Conservation (phyloP, 2,329 filamentous ascomycete species). For the Coniochaeta prunicola region DNA sequence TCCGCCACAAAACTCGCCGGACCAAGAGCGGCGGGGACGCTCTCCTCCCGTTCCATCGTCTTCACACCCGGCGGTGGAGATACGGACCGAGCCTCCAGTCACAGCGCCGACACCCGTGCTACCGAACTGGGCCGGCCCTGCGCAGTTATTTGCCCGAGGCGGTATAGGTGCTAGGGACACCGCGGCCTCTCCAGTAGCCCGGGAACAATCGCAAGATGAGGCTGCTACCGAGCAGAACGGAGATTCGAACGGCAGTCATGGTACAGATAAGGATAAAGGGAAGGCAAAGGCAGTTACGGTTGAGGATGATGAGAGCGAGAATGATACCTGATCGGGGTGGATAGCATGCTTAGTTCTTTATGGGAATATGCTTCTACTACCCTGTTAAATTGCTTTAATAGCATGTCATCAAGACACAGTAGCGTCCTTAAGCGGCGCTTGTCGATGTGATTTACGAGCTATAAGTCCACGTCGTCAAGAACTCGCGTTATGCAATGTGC, state of each 20-base stretch:
- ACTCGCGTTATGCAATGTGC: background rate
- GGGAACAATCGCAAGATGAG: background rate
- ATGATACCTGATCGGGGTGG: background rate
- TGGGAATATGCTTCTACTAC: background rate
- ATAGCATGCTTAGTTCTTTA: background rate
- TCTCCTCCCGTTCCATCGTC: background rate
- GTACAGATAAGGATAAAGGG: background rate
- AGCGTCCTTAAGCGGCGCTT: too few relatives aligned
- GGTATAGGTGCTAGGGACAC: background rate
- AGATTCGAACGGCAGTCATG: background rate
- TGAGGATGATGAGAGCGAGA: slow-evolving; percentile 1
- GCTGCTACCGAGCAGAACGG: background rate
- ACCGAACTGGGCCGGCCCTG: slow-evolving; percentile 1
- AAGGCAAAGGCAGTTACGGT: slow-evolving; percentile 2
- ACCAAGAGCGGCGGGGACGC: background rate
- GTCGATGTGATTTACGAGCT: too few relatives aligned
- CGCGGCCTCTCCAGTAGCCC: background rate
- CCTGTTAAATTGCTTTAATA: too few relatives aligned
- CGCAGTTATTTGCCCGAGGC: background rate
- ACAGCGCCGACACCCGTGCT: background rate
- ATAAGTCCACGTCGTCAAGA: too few relatives aligned
- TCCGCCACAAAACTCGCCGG: background rate
- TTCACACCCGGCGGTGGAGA: background rate
- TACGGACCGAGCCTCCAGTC: background rate
- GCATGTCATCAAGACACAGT: too few relatives aligned